Base-by-base conservation (phyloP, 768 basidiomycete genomes). In the Hortiboletus campestris region DNA sequence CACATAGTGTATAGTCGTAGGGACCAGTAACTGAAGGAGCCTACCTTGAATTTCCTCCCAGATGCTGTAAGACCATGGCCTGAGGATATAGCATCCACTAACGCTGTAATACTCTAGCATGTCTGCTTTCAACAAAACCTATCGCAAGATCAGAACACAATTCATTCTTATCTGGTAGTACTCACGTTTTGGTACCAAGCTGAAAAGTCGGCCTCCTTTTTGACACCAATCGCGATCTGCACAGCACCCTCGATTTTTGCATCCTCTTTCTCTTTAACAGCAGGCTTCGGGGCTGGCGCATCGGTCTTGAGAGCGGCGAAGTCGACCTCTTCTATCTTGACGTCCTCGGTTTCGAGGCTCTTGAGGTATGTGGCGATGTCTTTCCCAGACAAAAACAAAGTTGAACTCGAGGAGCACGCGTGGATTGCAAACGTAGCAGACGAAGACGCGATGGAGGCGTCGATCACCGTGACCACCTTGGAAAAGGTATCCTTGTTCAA, bases 51-150 rank as follows among this genome's bases (percentile, higher is more conserved):
- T 98, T 56, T 82, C 81, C 70, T 98, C 94, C 97, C 97, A 98
- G 66, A 99, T 94, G 61, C 86, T 86, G 74, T 91, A 98, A 1
- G 94, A 95, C 92, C 94, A 95, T 1, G 97, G 97, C 69, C 91
- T 94, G 55, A 99, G 86, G 71, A 98, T 97, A 75, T 99, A 99
- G 69, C 97, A 99, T 16, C 97, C 97, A 58, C 92, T 94, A 71
- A 99, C 94, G 72, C 85, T 95, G 78, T 99, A 98, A 75, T 98
- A 99, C 66, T 99, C 97, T 50, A 99, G 74, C 97, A 99, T 99
- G 61, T 99, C 95, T 6, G 94, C 89, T 78, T 98, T 98, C 74
- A 98, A 77, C 58, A 99, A 78, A n/a, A 97, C 94, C 94, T 96
- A 54, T 19, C 20, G 68, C 65, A 70, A 45, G 14, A 42, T 57